Conservation (phyloP, 495 filamentous ascomycete genomes). For the Hypoxylon intermedium region DNA sequence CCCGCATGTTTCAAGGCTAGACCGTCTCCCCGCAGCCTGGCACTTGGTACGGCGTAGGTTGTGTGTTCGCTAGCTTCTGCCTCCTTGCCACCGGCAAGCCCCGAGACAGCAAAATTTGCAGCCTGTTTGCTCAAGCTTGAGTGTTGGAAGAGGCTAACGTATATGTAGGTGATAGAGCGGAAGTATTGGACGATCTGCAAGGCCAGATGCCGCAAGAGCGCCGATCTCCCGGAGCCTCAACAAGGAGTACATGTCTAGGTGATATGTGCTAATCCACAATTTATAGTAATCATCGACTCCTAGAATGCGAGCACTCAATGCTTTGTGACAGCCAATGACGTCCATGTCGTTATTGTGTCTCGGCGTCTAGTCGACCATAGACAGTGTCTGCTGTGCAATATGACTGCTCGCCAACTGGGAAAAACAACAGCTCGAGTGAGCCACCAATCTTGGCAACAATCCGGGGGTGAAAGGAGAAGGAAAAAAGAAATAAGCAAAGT, state of each 20-base stretch:
- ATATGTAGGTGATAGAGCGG: constrained; percentile 19
- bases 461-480: no score
- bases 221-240: constrained; percentile 39
- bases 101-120: constrained; percentile 17
- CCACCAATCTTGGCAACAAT: no score
- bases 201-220: constrained; percentile 22
- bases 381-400: neutral
- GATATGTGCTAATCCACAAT: neutral
- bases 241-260: constrained; percentile 4
- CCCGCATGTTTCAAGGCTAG: constrained; percentile 19
- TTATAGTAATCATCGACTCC: constrained; percentile 2
- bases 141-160: constrained; percentile 24
- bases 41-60: constrained; percentile 5
- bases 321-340: constrained; percentile 15
- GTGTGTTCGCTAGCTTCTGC: constrained; percentile 5
- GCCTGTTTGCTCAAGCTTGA: constrained; percentile 27
- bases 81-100: constrained; percentile 9
- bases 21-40: constrained; percentile 22
- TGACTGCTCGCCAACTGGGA: neutral
- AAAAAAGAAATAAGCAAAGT: no score
- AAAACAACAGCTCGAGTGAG: constrained; percentile 2
- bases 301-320: constrained; percentile 2
- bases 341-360: constrained; percentile 25
- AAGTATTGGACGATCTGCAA: constrained; percentile 40
- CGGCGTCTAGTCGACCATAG: constrained; percentile 18